Base-by-base conservation (phyloP, 2,329 filamentous ascomycete species). In the Daldinia eschscholtzii region DNA sequence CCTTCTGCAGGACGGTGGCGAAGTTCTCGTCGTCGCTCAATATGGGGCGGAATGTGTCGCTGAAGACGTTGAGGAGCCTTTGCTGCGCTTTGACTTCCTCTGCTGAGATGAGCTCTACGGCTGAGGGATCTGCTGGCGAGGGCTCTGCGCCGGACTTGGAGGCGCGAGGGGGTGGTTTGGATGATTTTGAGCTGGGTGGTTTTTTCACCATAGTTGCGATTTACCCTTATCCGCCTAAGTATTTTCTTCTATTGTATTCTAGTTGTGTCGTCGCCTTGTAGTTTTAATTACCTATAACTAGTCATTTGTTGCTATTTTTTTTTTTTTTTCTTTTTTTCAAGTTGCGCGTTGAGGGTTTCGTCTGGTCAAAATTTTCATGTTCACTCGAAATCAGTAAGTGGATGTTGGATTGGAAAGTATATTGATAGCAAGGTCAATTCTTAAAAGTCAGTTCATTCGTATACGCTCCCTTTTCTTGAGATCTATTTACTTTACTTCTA, bases 1-100 rank as follows among this genome's bases (percentile, higher is more conserved):
- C 88, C 59, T 91, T 88, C 77, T 97, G 95, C 20, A 98, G 85
- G 3, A 89, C 80, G 1, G 83, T 76, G 33, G 85, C 79, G 56
- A 90, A 84, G n/a, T 75, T 72, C 6, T 81, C 79, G 1, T 84
- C 84, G 7, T 79, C 13, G 44, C 39, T 20, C 15, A 48, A 23
- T 2, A 26, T 6, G 0, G 44, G 5, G 10, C 6, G 75, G 57
- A 90, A 81, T 6, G 92, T 85, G 67, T 41, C 52, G 53, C 50
- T 55, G 70, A 77, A 77, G n/a, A 76, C 52, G 48, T 76, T 61
- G 6, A 77, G 69, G 30, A 77, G 63, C 1, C 39, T 56, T 50
- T 77, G 75, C 39, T 76, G 73, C 0, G 72, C 59, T 23, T 53
- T 66, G 20, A 58, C 23, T 12, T 64, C 70, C 18, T 50, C 52